Evolutionary conservation across 306 rosid species (phyloP).

Genomic region (Glycine tomentella): DNA sequence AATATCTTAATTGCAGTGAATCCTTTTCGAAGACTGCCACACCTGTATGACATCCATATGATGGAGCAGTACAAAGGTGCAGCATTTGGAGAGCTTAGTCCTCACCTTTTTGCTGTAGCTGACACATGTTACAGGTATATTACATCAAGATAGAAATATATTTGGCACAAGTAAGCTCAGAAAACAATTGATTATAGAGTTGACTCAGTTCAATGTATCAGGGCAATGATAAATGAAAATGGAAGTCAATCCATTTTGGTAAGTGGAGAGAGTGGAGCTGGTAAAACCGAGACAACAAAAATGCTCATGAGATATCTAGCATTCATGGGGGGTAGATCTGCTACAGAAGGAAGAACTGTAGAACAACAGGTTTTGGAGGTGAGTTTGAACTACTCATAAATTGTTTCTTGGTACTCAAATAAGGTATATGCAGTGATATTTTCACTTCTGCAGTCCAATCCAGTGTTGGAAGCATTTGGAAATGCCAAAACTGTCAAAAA

Average conservation of each 20-base stretch:
- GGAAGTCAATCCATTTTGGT: conserved; percentile 90
- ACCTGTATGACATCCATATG: conserved; percentile 83
- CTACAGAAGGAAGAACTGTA: conserved; percentile 86
- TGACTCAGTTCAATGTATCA: conserved; percentile 44
- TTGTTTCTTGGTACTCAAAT: conserved; percentile 16
- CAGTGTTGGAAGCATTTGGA: conserved; percentile 91
- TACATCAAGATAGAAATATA: conserved; percentile 37
- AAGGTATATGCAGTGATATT: conserved; percentile 41
- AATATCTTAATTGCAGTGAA: conserved; percentile 89
- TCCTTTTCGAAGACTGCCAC: conserved; percentile 86
- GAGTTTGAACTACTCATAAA: conserved; percentile 44
- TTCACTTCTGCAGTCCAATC: conserved; percentile 77
- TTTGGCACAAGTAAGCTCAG: conserved; percentile 13
- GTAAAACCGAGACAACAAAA: conserved; percentile 91
- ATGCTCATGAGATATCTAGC: conserved; percentile 94
- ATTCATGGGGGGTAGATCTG: conserved; percentile 85
- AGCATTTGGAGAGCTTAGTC: conserved; percentile 87
- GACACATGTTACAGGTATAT: conserved; percentile 83
- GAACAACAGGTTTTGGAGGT: conserved; percentile 96
- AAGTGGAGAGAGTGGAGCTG: conserved; percentile 96
- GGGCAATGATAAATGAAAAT: conserved; percentile 86
- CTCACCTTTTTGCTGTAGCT: conserved; percentile 93
- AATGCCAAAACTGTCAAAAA: conserved; percentile 91
- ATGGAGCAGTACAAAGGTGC: conserved; percentile 94
- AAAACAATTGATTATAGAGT: conserved; percentile 2